phyloP scores from a whole-genome alignment of 257 asterid genomes.

The Nicotiana sylvestris region DNA sequence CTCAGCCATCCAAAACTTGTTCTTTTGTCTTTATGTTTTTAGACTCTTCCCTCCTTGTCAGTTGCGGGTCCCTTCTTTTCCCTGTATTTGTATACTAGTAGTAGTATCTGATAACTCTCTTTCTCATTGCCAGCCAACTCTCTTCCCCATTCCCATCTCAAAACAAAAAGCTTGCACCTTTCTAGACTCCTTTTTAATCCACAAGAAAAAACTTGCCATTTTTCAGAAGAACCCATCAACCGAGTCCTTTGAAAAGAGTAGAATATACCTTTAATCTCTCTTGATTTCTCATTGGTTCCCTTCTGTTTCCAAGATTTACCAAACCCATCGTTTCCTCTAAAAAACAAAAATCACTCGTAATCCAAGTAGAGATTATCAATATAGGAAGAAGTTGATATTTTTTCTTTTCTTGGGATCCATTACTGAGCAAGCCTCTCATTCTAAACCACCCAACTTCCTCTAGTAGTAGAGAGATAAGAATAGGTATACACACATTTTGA shows the following conservation, averaged over 20 bases:
- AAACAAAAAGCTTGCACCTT: conserved; percentile 9
- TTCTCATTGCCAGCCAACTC: conserved; percentile 14
- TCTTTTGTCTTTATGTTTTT: conserved; percentile 22
- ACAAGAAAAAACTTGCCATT: not conserved
- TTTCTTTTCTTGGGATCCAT: too few relatives aligned
- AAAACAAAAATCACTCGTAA: not conserved
- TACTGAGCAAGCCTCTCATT: too few relatives aligned
- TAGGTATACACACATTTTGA: too few relatives aligned
- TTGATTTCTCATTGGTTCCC: not conserved
- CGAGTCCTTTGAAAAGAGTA: not conserved
- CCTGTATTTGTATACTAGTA: not conserved
- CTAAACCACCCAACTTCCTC: too few relatives aligned
- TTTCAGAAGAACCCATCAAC: not conserved
- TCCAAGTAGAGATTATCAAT: not conserved
- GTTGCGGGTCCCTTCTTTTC: not conserved
- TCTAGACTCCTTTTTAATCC: not conserved
- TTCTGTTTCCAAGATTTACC: not conserved
- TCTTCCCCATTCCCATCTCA: conserved; percentile 6
- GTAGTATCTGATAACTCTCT: not conserved
- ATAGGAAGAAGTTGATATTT: too few relatives aligned
- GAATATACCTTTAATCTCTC: not conserved
- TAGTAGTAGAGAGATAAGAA: too few relatives aligned
- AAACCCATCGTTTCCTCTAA: not conserved
- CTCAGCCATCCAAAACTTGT: conserved; percentile 26
- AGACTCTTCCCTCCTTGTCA: not conserved